These are phyloP conservation scores for Ophiostoma sp. DNA, from an alignment of 2,329 filamentous ascomycete genomes.

Conservation along the genomic window DNA sequence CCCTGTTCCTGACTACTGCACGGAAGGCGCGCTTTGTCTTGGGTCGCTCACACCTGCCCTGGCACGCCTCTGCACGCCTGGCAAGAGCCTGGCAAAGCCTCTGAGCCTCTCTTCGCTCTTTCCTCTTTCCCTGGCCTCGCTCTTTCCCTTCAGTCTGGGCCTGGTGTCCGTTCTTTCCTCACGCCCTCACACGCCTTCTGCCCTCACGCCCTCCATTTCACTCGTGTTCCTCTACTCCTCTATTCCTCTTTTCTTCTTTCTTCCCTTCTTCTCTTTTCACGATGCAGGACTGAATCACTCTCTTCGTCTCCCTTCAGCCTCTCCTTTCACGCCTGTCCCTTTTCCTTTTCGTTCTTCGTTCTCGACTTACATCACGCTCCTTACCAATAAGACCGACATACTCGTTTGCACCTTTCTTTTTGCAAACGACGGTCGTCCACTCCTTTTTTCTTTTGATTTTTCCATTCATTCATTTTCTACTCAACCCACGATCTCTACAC, in stretches of 20 bases:
- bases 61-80: background rate
- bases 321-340: background rate
- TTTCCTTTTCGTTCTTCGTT: slow-evolving; percentile 10
- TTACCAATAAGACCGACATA: slow-evolving; percentile 21
- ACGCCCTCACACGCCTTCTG: background rate
- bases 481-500: slow-evolving; percentile 21
- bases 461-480: slow-evolving; percentile 26
- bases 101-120: slow-evolving; percentile 4
- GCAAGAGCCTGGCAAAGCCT: background rate
- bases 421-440: slow-evolving; percentile 28
- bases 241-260: background rate
- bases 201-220: background rate
- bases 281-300: slow-evolving; percentile 24
- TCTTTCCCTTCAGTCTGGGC: background rate
- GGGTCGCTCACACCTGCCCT: slow-evolving; percentile 6
- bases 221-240: background rate
- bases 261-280: slow-evolving; percentile 15
- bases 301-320: slow-evolving; percentile 17
- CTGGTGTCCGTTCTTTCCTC: background rate
- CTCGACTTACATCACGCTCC: slow-evolving; percentile 24
- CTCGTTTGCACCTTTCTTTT: background rate
- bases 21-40: slow-evolving; percentile 5
- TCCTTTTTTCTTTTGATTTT: slow-evolving; percentile 24
- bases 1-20: slow-evolving; percentile 23
- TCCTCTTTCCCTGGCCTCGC: slow-evolving; percentile 12